phyloP scores from a whole-genome alignment of 1,139 yeast genomes.

The Yamadazyma atmosphaerica region DNA sequence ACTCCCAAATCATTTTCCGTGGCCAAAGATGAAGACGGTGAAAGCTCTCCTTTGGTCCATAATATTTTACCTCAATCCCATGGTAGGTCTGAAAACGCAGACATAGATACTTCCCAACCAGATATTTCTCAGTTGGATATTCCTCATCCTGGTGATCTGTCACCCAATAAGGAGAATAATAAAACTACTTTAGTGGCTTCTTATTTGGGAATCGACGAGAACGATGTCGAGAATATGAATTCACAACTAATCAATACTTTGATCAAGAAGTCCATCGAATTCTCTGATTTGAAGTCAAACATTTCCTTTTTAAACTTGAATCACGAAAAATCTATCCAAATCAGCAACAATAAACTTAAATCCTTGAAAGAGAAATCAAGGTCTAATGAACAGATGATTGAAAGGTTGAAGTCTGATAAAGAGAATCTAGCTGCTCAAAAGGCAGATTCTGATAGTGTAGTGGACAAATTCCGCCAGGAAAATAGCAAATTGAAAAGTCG shows the following conservation, averaged over 20 bases:
- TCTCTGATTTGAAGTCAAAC: slow-evolving; percentile 52
- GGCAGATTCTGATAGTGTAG: slow-evolving; percentile 12
- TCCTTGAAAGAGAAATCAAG: slow-evolving; percentile 29
- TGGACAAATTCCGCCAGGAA: slow-evolving; percentile 18
- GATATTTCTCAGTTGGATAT: slow-evolving; percentile 8
- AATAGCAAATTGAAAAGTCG: slow-evolving; percentile 24
- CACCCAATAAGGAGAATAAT: slow-evolving; percentile 7
- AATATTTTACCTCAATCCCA: slow-evolving; percentile 13
- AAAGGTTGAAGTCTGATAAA: slow-evolving; percentile 28
- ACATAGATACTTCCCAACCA: slow-evolving; percentile 3
- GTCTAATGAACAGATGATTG: slow-evolving; percentile 24
- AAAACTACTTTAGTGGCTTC: slow-evolving; percentile 17
- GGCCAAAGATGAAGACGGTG: slow-evolving; percentile 22
- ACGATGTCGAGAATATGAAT: slow-evolving; percentile 21
- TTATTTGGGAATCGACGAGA: slow-evolving; percentile 36
- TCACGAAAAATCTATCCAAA: slow-evolving; percentile 52
- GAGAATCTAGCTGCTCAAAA: slow-evolving; percentile 25
- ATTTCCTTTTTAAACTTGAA: slow-evolving; percentile 51
- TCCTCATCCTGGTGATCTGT: slow-evolving; percentile 1
- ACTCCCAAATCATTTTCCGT: slow-evolving; percentile 47
- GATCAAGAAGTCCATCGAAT: slow-evolving; percentile 45
- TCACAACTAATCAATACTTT: slow-evolving; percentile 32
- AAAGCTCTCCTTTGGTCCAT: slow-evolving; percentile 25
- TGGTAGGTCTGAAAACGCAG: no score
- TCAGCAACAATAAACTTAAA: slow-evolving; percentile 20